These are phyloP conservation scores for Chytriomyces sp. DNA, from an alignment of 192 early-diverging fungal species.

Conservation along the genomic window DNA sequence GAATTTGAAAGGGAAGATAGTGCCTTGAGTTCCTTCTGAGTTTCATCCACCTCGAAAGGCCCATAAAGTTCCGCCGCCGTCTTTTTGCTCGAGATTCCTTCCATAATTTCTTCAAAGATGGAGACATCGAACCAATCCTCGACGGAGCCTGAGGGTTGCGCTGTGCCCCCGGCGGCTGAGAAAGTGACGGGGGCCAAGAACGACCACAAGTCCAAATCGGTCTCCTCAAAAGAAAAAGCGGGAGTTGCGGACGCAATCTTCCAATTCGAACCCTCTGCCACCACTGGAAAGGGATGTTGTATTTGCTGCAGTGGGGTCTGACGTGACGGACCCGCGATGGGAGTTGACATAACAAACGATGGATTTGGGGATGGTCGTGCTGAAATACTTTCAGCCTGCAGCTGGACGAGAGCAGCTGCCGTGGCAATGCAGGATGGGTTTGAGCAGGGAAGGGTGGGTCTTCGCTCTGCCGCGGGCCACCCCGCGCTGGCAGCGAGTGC, in stretches of 20 bases:
- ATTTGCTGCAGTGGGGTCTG: no score
- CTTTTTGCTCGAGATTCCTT: background rate
- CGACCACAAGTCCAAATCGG: background rate
- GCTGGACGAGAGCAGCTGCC: background rate
- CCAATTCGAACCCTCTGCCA: background rate
- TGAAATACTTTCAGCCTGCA: background rate
- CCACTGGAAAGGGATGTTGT: no score
- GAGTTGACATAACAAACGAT: no score
- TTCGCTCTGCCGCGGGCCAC: background rate
- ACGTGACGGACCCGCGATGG: no score
- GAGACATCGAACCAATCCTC: no score
- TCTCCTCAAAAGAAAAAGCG: background rate
- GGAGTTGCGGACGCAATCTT: background rate
- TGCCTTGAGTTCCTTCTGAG: background rate
- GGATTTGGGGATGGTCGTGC: background rate
- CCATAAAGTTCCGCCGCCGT: slow-evolving; percentile 6
- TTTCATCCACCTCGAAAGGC: background rate
- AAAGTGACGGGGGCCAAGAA: background rate
- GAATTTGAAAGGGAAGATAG: background rate
- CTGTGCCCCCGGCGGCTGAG: background rate
- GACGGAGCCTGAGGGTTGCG: background rate
- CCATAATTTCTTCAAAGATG: background rate
- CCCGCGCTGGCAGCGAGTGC: background rate
- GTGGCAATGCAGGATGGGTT: background rate
- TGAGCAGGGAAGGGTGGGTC: background rate